These are phyloP conservation scores for Leptographium galeiforme DNA, from an alignment of 2,329 filamentous ascomycete genomes.

Conservation along the genomic window DNA sequence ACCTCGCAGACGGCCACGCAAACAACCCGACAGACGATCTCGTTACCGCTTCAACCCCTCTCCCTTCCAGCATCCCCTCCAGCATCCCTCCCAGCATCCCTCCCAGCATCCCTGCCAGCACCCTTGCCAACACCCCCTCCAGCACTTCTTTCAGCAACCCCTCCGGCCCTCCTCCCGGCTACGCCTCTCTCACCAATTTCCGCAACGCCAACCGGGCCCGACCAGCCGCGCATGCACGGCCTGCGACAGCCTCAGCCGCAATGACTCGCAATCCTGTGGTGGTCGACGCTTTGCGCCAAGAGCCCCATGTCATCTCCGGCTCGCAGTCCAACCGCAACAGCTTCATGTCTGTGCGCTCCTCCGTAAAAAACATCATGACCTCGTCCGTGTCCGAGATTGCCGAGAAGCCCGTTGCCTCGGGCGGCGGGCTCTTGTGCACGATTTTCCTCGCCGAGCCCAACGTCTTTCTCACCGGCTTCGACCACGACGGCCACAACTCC, in stretches of 20 bases:
- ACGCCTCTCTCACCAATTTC: background rate
- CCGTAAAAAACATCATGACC: conserved; percentile 35
- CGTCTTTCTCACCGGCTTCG: conserved; percentile 66
- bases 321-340: conserved; percentile 28
- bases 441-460: conserved; percentile 70
- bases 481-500: conserved; percentile 47
- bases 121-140: no score
- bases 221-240: background rate
- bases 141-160: background rate
- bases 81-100: no score
- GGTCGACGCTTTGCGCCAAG: conserved; percentile 17
- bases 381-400: conserved; percentile 36
- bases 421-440: conserved; percentile 60
- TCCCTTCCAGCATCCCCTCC: no score
- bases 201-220: background rate
- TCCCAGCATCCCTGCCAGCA: background rate
- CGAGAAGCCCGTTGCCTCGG: conserved; percentile 64
- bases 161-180: background rate
- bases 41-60: no score
- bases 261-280: conserved; percentile 13
- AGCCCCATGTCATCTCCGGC: conserved; percentile 11
- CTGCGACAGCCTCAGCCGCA: background rate
- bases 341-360: conserved; percentile 35
- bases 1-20: no score
- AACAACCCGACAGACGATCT: no score